These are phyloP conservation scores for Thermomucor indicae-seudaticae DNA, from an alignment of 371 early-diverging fungal genomes.

Conservation along the genomic window DNA sequence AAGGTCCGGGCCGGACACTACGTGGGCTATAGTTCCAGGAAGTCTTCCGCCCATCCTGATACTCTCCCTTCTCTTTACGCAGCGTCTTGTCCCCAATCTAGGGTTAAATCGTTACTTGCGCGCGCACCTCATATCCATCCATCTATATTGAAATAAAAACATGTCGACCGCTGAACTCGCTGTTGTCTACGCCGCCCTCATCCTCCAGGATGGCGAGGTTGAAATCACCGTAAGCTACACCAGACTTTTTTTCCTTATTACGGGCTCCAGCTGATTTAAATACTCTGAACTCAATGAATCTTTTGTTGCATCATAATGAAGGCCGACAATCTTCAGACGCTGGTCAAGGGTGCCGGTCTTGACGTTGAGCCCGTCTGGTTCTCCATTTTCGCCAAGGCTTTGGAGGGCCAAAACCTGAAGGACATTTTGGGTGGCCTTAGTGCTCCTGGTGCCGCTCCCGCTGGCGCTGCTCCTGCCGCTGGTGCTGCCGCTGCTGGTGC, in stretches of 20 bases:
- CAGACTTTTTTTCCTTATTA: background rate
- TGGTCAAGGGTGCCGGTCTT: slow-evolving; percentile 91
- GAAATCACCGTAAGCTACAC: slow-evolving; percentile 87
- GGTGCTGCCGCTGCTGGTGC: slow-evolving; percentile 51
- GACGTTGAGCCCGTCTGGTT: slow-evolving; percentile 96
- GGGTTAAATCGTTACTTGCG: background rate
- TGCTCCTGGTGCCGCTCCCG: slow-evolving; percentile 39
- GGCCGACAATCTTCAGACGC: slow-evolving; percentile 92
- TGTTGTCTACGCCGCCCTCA: slow-evolving; percentile 95
- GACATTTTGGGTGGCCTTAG: slow-evolving; percentile 91
- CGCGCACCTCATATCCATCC: slow-evolving; percentile 18
- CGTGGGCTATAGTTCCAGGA: background rate
- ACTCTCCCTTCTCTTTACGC: background rate
- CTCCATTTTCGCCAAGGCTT: slow-evolving; percentile 96
- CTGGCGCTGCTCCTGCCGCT: slow-evolving; percentile 58
- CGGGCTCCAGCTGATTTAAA: background rate
- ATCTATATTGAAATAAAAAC: slow-evolving; percentile 14
- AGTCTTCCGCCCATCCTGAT: background rate
- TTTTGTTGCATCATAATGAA: slow-evolving; percentile 32
- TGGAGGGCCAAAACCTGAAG: slow-evolving; percentile 90
- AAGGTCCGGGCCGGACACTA: background rate
- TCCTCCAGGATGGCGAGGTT: slow-evolving; percentile 96
- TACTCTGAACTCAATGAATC: background rate
- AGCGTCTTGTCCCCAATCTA: background rate
- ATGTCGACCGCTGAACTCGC: slow-evolving; percentile 80